Conservation (phyloP, 345 rosid genomes). For the Gossypium mustelinum region DNA sequence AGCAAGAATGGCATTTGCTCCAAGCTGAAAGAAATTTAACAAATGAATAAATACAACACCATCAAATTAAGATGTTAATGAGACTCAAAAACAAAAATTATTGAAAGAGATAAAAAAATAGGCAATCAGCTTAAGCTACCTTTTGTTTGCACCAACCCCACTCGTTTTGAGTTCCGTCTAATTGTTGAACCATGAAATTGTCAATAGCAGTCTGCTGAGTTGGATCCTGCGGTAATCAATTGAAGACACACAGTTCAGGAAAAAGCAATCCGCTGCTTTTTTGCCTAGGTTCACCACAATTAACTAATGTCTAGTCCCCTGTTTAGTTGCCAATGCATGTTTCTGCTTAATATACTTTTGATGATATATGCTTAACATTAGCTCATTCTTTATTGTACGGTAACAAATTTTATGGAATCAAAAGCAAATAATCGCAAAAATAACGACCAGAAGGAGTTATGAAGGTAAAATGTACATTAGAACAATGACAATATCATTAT, state of each 20-base stretch:
- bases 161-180: constrained; percentile 94
- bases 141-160: constrained; percentile 99
- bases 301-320: background rate
- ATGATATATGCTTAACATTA: background rate
- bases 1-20: constrained; percentile 91
- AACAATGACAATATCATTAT: background rate
- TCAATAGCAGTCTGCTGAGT: constrained; percentile 79
- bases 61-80: background rate
- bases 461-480: background rate
- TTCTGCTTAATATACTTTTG: no score
- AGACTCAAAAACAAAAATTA: background rate
- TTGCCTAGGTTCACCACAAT: background rate
- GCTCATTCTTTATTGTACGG: background rate
- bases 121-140: constrained; percentile 32
- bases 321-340: no score
- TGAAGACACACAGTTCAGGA: constrained; percentile 8
- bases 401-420: background rate
- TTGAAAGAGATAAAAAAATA: background rate
- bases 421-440: background rate
- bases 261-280: background rate
- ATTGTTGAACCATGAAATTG: constrained; percentile 84
- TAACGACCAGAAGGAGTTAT: background rate
- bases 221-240: constrained; percentile 55
- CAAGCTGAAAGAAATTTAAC: constrained; percentile 47
- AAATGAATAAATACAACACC: background rate